Evolutionary conservation across 2,329 filamentous ascomycete genomes (phyloP), one percentile per base, ranked within the genome.

Genomic region (Thielaviopsis ethacetica): DNA sequence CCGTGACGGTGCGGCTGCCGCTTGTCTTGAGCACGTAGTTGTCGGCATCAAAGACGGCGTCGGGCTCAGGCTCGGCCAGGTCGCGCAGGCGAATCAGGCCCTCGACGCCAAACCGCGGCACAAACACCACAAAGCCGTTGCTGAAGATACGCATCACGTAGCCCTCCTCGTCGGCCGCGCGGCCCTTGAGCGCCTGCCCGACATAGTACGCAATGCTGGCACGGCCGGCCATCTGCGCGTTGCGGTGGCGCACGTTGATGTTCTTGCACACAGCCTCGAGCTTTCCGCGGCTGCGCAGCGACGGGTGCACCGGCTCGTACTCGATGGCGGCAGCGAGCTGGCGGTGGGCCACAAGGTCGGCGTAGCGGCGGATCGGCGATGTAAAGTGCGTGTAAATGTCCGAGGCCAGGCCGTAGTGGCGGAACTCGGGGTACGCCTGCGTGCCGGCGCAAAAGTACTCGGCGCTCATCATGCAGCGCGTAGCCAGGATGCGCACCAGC

Each of bases 381-480:
- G 93, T 98, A 73, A 98, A 98, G 71, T 98, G 93, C 1, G 93
- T 98, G 75, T 98, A 98, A 69, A 98, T 98, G 67, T 94, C 88
- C 3, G 86, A 90, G 0, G 94, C 94, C 41, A 98, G 83, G 65
- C 93, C 93, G 71, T 98, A 98, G 73, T 98, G 94, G 57, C 89
- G 83, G 78, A 95, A 98, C 69, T 97, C 93, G 0, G 89, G 86
- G 69, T 93, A 91, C 0, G 91, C 83, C 69, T 96, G 90, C 6
- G 90, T 91, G 62, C 93, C 93, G 0, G 91, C 88, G 73, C 88
- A 93, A 73, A 98, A 98, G 73, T 98, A 98, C 72, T 98, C 93
- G 62, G 93, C 93, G 58, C 89, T 93, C 78, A 95, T 95, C 93
- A 98, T 98, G 79, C 93, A 98, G 22, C 93, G 85, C 9, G 93